Conservation (phyloP, 768 basidiomycete species). For the Termitomyces sp. region DNA sequence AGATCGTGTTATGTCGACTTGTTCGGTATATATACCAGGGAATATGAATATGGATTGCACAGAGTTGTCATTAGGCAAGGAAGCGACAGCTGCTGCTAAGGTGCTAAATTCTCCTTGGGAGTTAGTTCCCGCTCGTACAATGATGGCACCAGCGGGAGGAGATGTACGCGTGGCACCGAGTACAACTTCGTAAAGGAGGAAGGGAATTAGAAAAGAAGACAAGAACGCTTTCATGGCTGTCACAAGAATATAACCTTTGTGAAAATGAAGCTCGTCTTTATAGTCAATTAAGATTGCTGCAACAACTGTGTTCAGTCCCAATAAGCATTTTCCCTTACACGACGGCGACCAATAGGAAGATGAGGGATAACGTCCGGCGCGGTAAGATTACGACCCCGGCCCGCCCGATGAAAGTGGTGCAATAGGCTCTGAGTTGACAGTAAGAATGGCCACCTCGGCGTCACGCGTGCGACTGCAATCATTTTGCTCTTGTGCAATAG, state of each 20-base stretch:
- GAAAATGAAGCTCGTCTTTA: not conserved
- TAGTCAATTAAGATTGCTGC: not conserved
- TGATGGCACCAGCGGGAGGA: conserved; percentile 36
- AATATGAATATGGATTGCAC: conserved; percentile 39
- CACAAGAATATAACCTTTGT: not conserved
- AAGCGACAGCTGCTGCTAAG: conserved; percentile 31
- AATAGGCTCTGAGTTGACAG: not conserved
- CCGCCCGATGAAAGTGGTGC: not conserved
- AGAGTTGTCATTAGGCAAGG: conserved; percentile 35
- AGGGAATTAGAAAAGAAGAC: not conserved
- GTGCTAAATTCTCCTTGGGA: conserved; percentile 34
- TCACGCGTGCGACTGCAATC: not conserved
- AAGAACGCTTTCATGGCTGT: not conserved
- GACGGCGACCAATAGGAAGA: not conserved
- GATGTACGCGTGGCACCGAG: conserved; percentile 30
- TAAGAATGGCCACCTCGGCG: not conserved
- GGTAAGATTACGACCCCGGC: not conserved
- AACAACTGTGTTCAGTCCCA: not conserved
- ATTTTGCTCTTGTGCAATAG: too few species aligned
- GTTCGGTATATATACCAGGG: conserved; percentile 40
- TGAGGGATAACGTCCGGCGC: not conserved
- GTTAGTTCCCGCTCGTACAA: conserved; percentile 35
- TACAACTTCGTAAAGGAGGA: not conserved
- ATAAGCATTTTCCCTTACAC: not conserved
- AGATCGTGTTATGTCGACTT: conserved; percentile 39